Conservation (phyloP, 208 protist species). For the Trypanosoma platydactyli region DNA sequence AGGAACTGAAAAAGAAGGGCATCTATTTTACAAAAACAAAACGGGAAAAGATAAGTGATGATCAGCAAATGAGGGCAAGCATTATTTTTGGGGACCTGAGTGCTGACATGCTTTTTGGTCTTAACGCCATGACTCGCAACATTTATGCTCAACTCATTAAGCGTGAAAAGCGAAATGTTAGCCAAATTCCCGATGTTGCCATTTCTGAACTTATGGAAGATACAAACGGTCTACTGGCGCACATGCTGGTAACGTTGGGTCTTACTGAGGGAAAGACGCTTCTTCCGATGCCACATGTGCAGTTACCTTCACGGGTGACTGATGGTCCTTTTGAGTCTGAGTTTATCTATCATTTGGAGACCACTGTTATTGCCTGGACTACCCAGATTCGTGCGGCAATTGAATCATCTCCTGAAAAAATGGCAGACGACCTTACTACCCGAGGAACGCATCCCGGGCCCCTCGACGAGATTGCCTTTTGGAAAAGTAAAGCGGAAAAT, state of each 20-base stretch:
- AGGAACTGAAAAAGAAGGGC: slow-evolving; percentile 91
- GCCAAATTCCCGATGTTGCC: slow-evolving; percentile 92
- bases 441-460: slow-evolving; percentile 87
- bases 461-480: slow-evolving; percentile 95
- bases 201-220: slow-evolving; percentile 91
- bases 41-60: slow-evolving; percentile 88
- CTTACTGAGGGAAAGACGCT: slow-evolving; percentile 92
- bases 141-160: slow-evolving; percentile 90
- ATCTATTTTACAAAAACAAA: slow-evolving; percentile 92
- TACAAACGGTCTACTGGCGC: slow-evolving; percentile 84
- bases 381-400: slow-evolving; percentile 91
- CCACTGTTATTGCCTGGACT: slow-evolving; percentile 92
- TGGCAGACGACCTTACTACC: slow-evolving; percentile 59
- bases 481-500: slow-evolving; percentile 94
- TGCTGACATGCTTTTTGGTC: slow-evolving; percentile 58
- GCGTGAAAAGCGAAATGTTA: slow-evolving; percentile 81
- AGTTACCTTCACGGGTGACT: slow-evolving; percentile 78
- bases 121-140: slow-evolving; percentile 82
- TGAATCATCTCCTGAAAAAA: slow-evolving; percentile 81
- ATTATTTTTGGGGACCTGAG: slow-evolving; percentile 87
- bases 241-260: slow-evolving; percentile 92
- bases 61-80: slow-evolving; percentile 79
- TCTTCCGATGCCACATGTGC: slow-evolving; percentile 90
- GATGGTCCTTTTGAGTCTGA: slow-evolving; percentile 87
- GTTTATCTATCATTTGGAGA: slow-evolving; percentile 91